Evolutionary conservation across 352 stramenopile species (phyloP).

Genomic region (Globisporangium solare): DNA sequence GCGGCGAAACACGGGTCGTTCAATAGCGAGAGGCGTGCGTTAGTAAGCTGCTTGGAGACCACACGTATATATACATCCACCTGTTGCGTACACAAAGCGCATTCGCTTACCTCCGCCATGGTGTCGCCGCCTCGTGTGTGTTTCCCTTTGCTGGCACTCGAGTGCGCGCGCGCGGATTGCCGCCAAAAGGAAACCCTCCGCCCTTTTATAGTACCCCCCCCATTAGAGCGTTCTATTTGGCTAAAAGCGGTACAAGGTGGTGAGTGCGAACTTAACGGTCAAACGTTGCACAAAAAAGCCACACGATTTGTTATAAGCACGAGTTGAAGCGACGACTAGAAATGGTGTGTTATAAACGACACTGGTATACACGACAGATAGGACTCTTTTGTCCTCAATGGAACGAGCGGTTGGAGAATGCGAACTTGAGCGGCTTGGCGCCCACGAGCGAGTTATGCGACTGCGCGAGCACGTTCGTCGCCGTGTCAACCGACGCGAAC

Average conservation of each 20-base stretch:
- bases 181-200: neutral
- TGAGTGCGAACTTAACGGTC: too few relatives aligned
- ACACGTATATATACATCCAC: neutral
- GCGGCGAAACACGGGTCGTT: too few relatives aligned
- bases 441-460: conserved; percentile 42
- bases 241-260: too few relatives aligned
- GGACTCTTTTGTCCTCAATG: conserved; percentile 9
- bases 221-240: too few relatives aligned
- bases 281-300: too few relatives aligned
- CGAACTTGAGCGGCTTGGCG: conserved; percentile 41
- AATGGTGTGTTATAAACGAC: neutral
- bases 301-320: neutral
- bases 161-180: conserved; percentile 7
- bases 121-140: neutral
- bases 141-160: neutral
- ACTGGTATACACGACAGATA: neutral
- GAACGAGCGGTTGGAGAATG: conserved; percentile 52
- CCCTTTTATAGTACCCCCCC: too few relatives aligned
- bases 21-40: neutral
- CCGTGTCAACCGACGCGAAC: conserved; percentile 42
- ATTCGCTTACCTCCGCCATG: neutral
- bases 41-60: neutral
- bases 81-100: neutral
- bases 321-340: neutral
- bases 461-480: conserved; percentile 47